Evolutionary conservation across 108 stramenopile genomes (phyloP), one percentile per base, ranked within the genome.

Genomic region (Nitzschia inconspicua): DNA sequence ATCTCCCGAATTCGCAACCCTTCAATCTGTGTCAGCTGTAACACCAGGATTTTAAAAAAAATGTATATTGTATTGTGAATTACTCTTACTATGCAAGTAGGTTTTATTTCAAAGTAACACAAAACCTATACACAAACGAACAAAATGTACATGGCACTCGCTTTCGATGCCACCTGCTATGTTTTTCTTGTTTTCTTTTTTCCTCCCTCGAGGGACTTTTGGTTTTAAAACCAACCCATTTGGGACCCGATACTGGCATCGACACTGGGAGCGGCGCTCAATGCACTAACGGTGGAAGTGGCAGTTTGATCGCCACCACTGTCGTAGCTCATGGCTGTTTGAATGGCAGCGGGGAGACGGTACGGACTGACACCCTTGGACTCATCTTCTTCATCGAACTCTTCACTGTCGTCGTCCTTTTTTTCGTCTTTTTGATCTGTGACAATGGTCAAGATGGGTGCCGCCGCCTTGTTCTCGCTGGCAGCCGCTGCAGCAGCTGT

Each of bases 191-290:
- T n/a, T n/a, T n/a, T n/a, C n/a, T n/a, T n/a, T n/a, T n/a, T n/a
- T n/a, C n/a, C n/a, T n/a, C n/a, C n/a, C n/a, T n/a, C n/a, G n/a
- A n/a, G n/a, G n/a, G n/a, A n/a, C n/a, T n/a, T n/a, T n/a, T n/a
- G n/a, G n/a, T n/a, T n/a, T 51, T 32, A 54, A 22, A 54, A 54
- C 53, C 53, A 54, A 36, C 53, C 53, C 53, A 54, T 54, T 11
- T 32, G 0, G 14, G 53, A 54, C 2, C 7, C 11, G 18, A 54
- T 54, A 23, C 35, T 23, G 8, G 4, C 53, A n/a, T 54, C 53
- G n/a, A 54, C 53, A 32, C 53, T 54, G 13, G 53, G 53, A 23
- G 53, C 53, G 7, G 34, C 53, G 34, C 53, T 54, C 8, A 54
- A 19, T 11, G 35, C 53, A 18, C 53, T 54, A 22, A 23, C 34